Conservation (phyloP, 2,329 filamentous ascomycete species). For the Exutisphaerella laricina region DNA sequence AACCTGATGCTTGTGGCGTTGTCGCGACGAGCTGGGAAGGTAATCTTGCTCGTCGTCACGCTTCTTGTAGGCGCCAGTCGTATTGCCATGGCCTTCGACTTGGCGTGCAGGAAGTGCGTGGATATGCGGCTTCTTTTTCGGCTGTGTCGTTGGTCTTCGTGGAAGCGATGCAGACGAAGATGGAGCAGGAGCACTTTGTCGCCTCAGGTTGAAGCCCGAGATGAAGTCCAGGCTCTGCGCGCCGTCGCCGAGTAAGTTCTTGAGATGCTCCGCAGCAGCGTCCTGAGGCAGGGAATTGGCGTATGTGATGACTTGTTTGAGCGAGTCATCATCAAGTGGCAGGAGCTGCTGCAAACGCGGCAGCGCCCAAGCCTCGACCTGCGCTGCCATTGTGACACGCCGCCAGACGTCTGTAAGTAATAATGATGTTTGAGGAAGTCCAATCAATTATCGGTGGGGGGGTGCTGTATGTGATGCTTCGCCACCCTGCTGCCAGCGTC, state of each 20-base stretch:
- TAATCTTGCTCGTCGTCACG: constrained; percentile 70
- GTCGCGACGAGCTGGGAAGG: constrained; percentile 50
- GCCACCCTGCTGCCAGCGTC: too few relatives aligned
- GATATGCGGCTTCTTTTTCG: constrained; percentile 41
- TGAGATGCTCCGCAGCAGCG: constrained; percentile 77
- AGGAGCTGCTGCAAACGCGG: constrained; percentile 73
- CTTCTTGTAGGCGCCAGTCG: constrained; percentile 69
- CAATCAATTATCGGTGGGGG: too few relatives aligned
- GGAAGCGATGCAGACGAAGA: constrained; percentile 21
- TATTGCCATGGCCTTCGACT: constrained; percentile 57
- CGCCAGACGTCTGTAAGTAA: too few relatives aligned
- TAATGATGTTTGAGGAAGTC: too few relatives aligned
- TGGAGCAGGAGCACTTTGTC: constrained; percentile 34
- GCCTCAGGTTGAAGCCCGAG: constrained; percentile 65
- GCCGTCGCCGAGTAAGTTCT: constrained; percentile 81
- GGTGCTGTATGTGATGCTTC: too few relatives aligned
- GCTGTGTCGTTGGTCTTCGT: constrained; percentile 19
- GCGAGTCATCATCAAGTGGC: constrained; percentile 75
- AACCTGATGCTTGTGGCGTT: constrained; percentile 35
- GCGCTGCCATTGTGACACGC: too few relatives aligned
- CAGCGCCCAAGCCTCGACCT: constrained; percentile 50
- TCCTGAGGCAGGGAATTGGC: constrained; percentile 68
- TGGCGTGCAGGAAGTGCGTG: constrained; percentile 37
- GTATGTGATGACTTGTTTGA: constrained; percentile 81
- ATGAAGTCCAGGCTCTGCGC: constrained; percentile 69